Percentiles rank a stretch among this genome's conserved stretches.
Evolutionary conservation across 805 yeast genomes (phyloP).

Genomic region (Lachancea cidri): DNA sequence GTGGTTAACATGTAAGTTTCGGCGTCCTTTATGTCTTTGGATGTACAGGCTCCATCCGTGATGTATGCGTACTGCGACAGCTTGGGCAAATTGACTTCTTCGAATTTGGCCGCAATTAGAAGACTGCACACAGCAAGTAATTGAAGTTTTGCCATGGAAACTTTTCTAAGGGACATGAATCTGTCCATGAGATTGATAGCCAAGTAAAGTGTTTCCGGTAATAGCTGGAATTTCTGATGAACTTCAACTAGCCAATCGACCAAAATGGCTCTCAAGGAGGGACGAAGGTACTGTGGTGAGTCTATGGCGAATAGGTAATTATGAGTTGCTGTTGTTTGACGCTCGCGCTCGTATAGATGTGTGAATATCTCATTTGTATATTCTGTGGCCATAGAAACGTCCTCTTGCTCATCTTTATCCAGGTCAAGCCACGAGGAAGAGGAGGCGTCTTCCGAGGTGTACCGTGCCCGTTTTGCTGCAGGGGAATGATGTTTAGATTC

Average conservation of each 20-base stretch:
- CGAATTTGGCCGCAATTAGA: conserved; percentile 88
- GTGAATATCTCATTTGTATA: conserved; percentile 82
- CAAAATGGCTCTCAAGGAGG: conserved; percentile 77
- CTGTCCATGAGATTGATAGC: conserved; percentile 86
- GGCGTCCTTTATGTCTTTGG: conserved; percentile 75
- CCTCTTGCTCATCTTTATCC: conserved; percentile 64
- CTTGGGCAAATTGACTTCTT: conserved; percentile 85
- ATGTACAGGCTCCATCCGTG: conserved; percentile 80
- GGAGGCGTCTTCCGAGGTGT: background rate
- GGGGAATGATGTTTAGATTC: background rate
- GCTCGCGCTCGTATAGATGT: conserved; percentile 65
- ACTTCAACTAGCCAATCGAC: conserved; percentile 95
- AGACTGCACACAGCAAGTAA: conserved; percentile 79
- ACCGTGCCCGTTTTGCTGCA: background rate
- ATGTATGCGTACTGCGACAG: conserved; percentile 81
- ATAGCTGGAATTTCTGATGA: conserved; percentile 73
- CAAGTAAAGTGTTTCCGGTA: conserved; percentile 80
- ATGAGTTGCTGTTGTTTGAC: conserved; percentile 63
- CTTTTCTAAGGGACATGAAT: conserved; percentile 68
- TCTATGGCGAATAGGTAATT: conserved; percentile 46
- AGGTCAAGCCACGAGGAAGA: conserved; percentile 36
- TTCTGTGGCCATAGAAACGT: conserved; percentile 86
- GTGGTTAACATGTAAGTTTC: conserved; percentile 73
- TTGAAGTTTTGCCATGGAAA: conserved; percentile 75
- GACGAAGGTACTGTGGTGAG: conserved; percentile 62